Evolutionary conservation across 208 protist genomes (phyloP), one percentile per base, ranked within the genome.

Genomic region (Tetramitus jugosus): DNA sequence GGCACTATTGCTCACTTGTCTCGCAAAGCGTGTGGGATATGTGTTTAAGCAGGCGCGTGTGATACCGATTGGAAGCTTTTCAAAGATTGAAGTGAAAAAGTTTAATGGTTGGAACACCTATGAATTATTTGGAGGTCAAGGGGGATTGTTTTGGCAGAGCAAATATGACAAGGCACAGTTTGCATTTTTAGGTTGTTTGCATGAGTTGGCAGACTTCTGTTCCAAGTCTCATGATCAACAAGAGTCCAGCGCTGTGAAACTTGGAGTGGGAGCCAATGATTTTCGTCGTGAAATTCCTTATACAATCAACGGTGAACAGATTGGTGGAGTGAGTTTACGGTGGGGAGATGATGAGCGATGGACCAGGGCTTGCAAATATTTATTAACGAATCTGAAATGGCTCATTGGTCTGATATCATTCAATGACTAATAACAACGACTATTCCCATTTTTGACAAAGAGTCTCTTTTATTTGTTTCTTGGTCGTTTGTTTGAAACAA

Each of bases 331-430:
- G 37, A 74, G 37, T 26, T 85, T 90, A 53, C 87, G 87, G 62
- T 40, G 84, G 7, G 33, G 33, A 35, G 80, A 78, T 33, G 82
- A 83, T 45, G 83, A 82, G 46, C 67, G 77, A 31, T 92, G 88
- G 89, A 92, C 89, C 6, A 87, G 86, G 62, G 74, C 84, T 7
- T 79, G 87, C 23, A 91, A 90, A 82, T 87, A 82, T 62, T 80
- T 89, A 76, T 76, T 92, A 17, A 90, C 86, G 23, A 79, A 91
- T 64, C 78, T 91, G 39, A 91, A 91, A 80, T 91, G 82, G 81
- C 56, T 87, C 0, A 74, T 49, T 49, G 14, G 4, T 49, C 14
- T 49, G 4, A 49, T 49, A 17, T 49, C 45, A 49, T 17, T 17
- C 4, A 49, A 49, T 49, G 14, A 49, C 4, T 17, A 17, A 17